phyloP scores from a whole-genome alignment of 2,329 filamentous ascomycete genomes.

The Neonectria neomacrospora region DNA sequence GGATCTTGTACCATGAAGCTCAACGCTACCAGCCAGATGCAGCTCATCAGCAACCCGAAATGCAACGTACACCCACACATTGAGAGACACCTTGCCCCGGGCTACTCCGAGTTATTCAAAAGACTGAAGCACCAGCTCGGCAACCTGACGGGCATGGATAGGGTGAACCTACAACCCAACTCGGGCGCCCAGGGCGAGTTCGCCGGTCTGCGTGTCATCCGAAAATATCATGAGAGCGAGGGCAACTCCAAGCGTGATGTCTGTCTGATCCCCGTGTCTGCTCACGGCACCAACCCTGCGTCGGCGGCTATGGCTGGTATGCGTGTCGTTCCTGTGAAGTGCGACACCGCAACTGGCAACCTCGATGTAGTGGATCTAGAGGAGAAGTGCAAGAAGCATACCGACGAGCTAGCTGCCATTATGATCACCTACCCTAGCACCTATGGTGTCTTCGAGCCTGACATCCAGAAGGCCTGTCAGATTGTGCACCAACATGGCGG shows the following conservation, averaged over 20 bases:
- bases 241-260: constrained; percentile 73
- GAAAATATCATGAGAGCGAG: constrained; percentile 78
- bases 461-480: constrained; percentile 85
- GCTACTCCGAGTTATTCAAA: background rate
- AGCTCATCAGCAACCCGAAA: constrained; percentile 80
- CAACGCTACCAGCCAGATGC: constrained; percentile 94
- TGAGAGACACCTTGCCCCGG: background rate
- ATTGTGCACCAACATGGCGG: constrained; percentile 89
- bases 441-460: constrained; percentile 93
- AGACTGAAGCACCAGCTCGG: constrained; percentile 73
- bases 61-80: constrained; percentile 54
- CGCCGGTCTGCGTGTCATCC: constrained; percentile 86
- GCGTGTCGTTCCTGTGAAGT: constrained; percentile 93
- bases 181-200: constrained; percentile 97
- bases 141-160: constrained; percentile 88
- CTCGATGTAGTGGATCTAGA: constrained; percentile 87
- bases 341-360: constrained; percentile 86
- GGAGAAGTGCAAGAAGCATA: constrained; percentile 89
- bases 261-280: constrained; percentile 93
- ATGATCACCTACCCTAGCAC: constrained; percentile 98
- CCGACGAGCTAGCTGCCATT: constrained; percentile 86
- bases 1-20: constrained; percentile 99
- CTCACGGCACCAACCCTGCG: constrained; percentile 95
- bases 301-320: constrained; percentile 96
- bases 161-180: constrained; percentile 92